Base-by-base conservation (phyloP, 1,139 yeast genomes). In the Candida glucosophila region DNA sequence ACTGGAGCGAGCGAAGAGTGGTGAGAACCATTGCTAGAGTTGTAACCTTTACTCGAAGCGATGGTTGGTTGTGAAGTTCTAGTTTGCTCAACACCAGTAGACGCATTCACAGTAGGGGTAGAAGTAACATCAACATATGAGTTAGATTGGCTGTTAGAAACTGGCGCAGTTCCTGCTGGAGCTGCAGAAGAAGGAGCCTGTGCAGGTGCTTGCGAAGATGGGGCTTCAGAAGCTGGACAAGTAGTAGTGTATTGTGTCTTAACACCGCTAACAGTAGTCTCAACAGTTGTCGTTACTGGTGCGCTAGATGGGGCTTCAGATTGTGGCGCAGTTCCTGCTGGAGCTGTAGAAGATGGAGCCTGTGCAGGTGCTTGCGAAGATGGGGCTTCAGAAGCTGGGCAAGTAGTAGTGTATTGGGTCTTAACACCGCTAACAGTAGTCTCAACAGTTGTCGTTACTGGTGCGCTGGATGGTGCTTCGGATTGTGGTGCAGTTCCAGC, bases 321-420 rank as follows among this genome's bases (percentile, higher is more conserved):
- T 6, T 13, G 37, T 15, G 24, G 30, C 40, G 40, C 25, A 21
- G 35, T 30, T 15, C 23, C 29, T 19, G 33, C 28, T 24, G 38
- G 22, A 17, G 33, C 32, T 15, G 36, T 8, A n/a, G 8, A 8
- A 16, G 18, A 8, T 21, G 23, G 23, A 5, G 17, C 38, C 15
- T 24, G 30, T 40, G 40, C 25, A 21, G 35, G 30, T 15, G 24
- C 29, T 19, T 32, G 28, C 24, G 38, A 22, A 17, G 33, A 31
- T 15, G 36, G 23, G 19, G 52, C 10, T 26, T 42, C 48, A 33
- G 49, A 23, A 29, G 48, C 44, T 32, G 71, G 72, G 35, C 73
- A 67, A 48, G 59, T 50, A 28, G 76, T 68, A 37, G 73, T 64
- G 58, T 60, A 65, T 22, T 46, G 44, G 23, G 74, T 67, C 29